phyloP scores from a whole-genome alignment of 495 filamentous ascomycete genomes.

The Talaromyces trachyspermus region DNA sequence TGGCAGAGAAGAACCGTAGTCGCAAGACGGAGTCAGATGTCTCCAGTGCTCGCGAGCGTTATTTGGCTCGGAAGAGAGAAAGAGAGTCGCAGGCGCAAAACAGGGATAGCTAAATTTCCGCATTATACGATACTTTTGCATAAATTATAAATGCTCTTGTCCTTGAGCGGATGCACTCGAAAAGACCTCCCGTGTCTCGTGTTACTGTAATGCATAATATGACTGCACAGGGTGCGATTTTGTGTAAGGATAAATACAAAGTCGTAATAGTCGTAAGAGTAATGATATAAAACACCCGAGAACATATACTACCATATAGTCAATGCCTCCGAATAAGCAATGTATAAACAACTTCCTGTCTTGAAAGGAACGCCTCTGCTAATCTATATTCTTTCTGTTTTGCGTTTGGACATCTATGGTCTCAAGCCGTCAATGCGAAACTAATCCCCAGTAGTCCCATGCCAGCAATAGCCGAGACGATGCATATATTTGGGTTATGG shows the following conservation, averaged over 20 bases:
- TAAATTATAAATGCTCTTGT: no score
- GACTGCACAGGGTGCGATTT: no score
- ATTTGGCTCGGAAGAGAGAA: constrained; percentile 74
- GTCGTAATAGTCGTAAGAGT: no score
- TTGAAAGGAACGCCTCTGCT: background rate
- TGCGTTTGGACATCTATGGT: background rate
- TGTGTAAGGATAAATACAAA: no score
- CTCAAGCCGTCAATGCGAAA: constrained; percentile 67
- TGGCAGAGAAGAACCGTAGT: constrained; percentile 68
- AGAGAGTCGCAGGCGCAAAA: constrained; percentile 37
- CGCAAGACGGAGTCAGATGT: constrained; percentile 72
- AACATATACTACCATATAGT: no score
- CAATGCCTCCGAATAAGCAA: no score
- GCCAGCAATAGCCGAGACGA: constrained; percentile 77
- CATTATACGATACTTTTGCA: no score
- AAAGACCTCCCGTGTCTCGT: no score
- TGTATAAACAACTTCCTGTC: background rate
- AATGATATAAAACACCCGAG: background rate
- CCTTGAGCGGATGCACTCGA: no score
- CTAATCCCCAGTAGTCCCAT: constrained; percentile 86
- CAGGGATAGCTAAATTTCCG: background rate
- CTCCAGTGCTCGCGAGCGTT: constrained; percentile 78
- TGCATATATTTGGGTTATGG: constrained; percentile 72
- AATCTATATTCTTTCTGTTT: background rate
- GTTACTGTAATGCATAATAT: no score